Evolutionary conservation across 1,139 yeast genomes (phyloP), one percentile per base, ranked within the genome.

Genomic region (Hemisphaericaspora xylofermentans): DNA sequence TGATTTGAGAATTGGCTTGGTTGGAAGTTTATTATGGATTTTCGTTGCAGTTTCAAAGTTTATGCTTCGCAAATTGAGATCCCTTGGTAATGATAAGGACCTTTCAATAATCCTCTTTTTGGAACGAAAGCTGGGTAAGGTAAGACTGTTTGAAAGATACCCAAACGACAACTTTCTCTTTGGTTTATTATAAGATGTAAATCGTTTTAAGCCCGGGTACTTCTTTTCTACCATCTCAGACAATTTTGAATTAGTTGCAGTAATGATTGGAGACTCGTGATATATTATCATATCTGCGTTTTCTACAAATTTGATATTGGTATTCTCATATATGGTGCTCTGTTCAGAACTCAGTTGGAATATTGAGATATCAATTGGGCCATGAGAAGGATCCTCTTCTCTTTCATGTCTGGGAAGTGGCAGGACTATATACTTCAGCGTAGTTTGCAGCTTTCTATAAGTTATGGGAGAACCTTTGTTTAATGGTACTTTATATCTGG

Each of bases 1-100:
- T 25, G 51, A 55, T 39, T 55, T 58, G 35, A 61, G 47, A 8
- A 61, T 60, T n/a, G 63, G 51, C 39, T 47, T 49, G 13, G 24
- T 26, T 12, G 44, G 41, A 17, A 14, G 29, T 3, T 24, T 19
- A 19, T 19, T 8, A 19, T 5, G 19, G 21, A 16, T 19, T 14
- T 22, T 32, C 2, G 27, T 14, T 8, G 17, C 6, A 18, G 17
- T n/a, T 12, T 19, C 26, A 2, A 26, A 2, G 12, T 21, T 16
- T 9, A 6, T 18, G 14, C 13, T 10, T 7, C 29, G 21, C 18
- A 33, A 31, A 5, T 15, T 18, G 16, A 32, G 22, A 14, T 26
- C 19, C 17, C 22, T 37, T 2, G 43, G 38, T 32, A 43, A 35
- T 17, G 45, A 38, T 12, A 42, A 36, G 6, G 43, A 29, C 9